Evolutionary conservation across 2,329 filamentous ascomycete species (phyloP).

Genomic region (Diplodia seriata): DNA sequence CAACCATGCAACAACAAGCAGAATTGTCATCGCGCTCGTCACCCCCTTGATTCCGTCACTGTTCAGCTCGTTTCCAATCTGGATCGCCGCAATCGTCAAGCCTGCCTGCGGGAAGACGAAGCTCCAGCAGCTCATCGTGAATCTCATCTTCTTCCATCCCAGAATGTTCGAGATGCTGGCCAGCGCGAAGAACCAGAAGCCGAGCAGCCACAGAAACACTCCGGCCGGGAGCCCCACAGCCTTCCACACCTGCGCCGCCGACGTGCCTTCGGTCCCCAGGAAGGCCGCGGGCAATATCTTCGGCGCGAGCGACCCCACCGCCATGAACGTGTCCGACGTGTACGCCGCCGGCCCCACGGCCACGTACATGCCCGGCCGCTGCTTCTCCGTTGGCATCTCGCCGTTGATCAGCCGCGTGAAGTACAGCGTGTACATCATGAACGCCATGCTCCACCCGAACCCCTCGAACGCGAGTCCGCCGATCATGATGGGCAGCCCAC

Average conservation of each 20-base stretch:
- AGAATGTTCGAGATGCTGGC: slow-evolving; percentile 49
- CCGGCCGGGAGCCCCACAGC: slow-evolving; percentile 52
- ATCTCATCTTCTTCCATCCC: slow-evolving; percentile 52
- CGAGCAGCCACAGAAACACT: slow-evolving; percentile 57
- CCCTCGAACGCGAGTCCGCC: slow-evolving; percentile 55
- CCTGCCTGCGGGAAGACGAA: slow-evolving; percentile 72
- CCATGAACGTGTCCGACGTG: slow-evolving; percentile 47
- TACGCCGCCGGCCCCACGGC: slow-evolving; percentile 55
- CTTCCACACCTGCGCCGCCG: slow-evolving; percentile 48
- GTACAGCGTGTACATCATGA: slow-evolving; percentile 55
- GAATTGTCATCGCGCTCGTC: slow-evolving; percentile 62
- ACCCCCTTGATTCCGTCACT: slow-evolving; percentile 63
- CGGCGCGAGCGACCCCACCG: slow-evolving; percentile 53
- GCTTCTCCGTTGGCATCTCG: slow-evolving; percentile 49
- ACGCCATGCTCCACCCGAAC: slow-evolving; percentile 53
- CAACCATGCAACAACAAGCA: slow-evolving; percentile 63
- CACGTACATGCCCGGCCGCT: slow-evolving; percentile 60
- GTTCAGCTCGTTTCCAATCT: slow-evolving; percentile 60
- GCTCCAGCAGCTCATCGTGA: slow-evolving; percentile 66
- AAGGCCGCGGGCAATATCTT: slow-evolving; percentile 45
- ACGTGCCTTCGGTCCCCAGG: slow-evolving; percentile 43
- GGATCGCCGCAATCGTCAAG: slow-evolving; percentile 65
- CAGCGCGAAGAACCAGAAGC: slow-evolving; percentile 60
- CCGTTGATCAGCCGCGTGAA: slow-evolving; percentile 49
- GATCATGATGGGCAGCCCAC: slow-evolving; percentile 38